phyloP scores from a whole-genome alignment of 1,284 basidiomycete species.

The Gymnopus androsaceus region DNA sequence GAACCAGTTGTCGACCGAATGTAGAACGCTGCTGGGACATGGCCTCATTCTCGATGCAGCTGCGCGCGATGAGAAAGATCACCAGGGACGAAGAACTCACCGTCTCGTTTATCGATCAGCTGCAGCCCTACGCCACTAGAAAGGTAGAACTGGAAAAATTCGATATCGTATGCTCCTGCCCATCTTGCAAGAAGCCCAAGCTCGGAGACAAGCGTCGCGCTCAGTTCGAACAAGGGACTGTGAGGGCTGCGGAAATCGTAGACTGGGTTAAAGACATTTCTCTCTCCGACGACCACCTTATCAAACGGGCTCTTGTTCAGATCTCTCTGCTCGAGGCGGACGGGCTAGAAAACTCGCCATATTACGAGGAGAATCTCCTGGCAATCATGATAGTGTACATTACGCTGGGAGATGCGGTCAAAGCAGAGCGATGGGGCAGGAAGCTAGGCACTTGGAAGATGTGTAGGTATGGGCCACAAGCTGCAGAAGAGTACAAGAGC shows the following conservation, averaged over 20 bases:
- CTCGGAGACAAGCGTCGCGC: conserved; percentile 10
- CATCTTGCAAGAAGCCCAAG: conserved; percentile 10
- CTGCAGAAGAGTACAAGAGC: background rate
- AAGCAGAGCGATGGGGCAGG: conserved; percentile 7
- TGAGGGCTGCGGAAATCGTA: background rate
- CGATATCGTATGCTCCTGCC: conserved; percentile 12
- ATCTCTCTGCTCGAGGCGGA: conserved; percentile 11
- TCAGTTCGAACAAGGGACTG: background rate
- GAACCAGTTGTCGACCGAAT: conserved; percentile 31
- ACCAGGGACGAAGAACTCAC: conserved; percentile 35
- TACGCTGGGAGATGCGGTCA: conserved; percentile 7
- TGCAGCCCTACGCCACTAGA: conserved; percentile 7
- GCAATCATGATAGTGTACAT: background rate
- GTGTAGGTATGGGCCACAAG: background rate
- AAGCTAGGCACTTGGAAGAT: conserved; percentile 8
- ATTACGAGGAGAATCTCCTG: conserved; percentile 2
- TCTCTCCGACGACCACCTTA: conserved; percentile 6
- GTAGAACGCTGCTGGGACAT: conserved; percentile 26
- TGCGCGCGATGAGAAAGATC: conserved; percentile 32
- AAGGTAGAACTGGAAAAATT: background rate
- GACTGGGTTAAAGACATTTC: conserved; percentile 5
- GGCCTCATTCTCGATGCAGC: conserved; percentile 30
- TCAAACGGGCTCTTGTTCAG: conserved; percentile 7
- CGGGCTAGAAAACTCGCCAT: conserved; percentile 7
- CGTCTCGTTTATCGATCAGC: conserved; percentile 16